phyloP scores from a whole-genome alignment of 257 asterid genomes.

The Solanum pinnatisectum region DNA sequence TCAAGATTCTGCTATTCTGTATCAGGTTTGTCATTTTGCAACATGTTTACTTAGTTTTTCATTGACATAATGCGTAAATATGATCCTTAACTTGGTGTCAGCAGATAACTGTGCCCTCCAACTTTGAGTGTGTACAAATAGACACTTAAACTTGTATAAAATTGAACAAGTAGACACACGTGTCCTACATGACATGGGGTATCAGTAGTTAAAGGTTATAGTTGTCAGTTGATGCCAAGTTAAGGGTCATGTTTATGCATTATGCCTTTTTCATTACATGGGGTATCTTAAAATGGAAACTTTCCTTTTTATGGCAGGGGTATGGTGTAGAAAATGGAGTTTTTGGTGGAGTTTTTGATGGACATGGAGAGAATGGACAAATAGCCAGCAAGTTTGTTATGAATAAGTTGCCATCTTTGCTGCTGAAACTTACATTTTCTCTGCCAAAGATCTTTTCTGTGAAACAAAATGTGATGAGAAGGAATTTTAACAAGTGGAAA shows the following conservation, averaged over 20 bases:
- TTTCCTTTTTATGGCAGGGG: constrained; percentile 29
- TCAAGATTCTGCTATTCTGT: constrained; percentile 71
- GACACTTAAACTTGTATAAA: no score
- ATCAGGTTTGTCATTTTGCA: constrained; percentile 31
- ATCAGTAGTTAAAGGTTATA: no score
- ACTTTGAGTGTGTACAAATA: neutral
- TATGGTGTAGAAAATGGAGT: constrained; percentile 58
- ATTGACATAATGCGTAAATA: neutral
- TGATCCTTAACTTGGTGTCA: neutral
- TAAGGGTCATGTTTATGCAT: neutral
- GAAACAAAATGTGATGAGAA: constrained; percentile 12
- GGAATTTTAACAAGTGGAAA: constrained; percentile 48
- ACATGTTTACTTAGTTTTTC: neutral
- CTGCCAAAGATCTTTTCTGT: constrained; percentile 14
- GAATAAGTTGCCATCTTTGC: constrained; percentile 52
- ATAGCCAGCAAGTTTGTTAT: constrained; percentile 53
- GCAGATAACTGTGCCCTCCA: neutral
- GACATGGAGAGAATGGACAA: constrained; percentile 79
- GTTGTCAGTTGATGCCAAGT: neutral
- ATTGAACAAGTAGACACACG: neutral
- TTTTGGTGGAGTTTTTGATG: constrained; percentile 71
- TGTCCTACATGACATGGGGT: neutral
- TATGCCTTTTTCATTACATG: neutral
- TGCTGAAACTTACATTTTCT: constrained; percentile 38
- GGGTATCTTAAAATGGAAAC: neutral